Evolutionary conservation across 129 eudicot genomes (phyloP).

Genomic region (Artemisia tridentata): DNA sequence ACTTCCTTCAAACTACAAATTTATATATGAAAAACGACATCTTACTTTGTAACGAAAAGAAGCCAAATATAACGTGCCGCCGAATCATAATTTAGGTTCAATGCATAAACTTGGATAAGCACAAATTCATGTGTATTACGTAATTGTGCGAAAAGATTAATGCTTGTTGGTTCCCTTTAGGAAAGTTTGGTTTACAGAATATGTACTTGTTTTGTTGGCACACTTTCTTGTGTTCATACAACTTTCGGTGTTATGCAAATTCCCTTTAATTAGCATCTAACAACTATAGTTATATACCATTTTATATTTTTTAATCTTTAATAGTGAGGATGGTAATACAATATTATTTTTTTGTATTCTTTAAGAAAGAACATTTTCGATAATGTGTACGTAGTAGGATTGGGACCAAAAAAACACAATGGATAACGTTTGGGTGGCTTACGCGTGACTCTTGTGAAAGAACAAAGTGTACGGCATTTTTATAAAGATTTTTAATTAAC

Average conservation of each 20-base stretch:
- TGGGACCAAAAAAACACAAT: slow-evolving; percentile 22
- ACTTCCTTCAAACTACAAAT: too few relatives aligned
- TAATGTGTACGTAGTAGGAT: neutral
- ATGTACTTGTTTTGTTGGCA: slow-evolving; percentile 23
- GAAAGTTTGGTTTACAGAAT: slow-evolving; percentile 22
- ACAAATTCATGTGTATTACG: neutral
- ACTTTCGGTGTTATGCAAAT: slow-evolving; percentile 26
- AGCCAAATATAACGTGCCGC: neutral
- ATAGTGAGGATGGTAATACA: too few relatives aligned
- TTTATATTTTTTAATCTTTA: neutral
- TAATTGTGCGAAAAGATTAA: slow-evolving; percentile 1
- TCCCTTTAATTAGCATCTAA: neutral
- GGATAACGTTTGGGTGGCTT: slow-evolving; percentile 20
- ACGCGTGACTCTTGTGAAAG: neutral
- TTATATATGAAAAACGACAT: too few relatives aligned
- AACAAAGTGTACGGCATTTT: slow-evolving; percentile 23
- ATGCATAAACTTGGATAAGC: neutral
- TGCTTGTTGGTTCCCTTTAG: slow-evolving; percentile 17
- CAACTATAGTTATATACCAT: neutral
- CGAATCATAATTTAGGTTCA: neutral
- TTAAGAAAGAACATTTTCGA: neutral
- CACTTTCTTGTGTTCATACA: slow-evolving; percentile 25
- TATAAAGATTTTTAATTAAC: neutral
- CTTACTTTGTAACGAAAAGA: too few relatives aligned
- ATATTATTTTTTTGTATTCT: too few relatives aligned